phyloP scores from a whole-genome alignment of 305 asterid genomes.

The Lippia alba region DNA sequence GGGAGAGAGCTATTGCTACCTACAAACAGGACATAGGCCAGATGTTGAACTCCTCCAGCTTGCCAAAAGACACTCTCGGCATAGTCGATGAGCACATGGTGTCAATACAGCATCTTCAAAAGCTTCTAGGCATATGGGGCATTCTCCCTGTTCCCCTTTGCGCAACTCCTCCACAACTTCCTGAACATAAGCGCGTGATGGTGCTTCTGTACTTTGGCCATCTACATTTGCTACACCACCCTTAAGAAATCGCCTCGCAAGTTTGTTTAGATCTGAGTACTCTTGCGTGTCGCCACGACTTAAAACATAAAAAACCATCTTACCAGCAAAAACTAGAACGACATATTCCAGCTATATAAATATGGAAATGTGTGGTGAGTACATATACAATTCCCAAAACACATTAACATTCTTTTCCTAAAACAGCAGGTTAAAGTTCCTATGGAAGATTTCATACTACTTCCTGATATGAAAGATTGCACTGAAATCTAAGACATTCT shows the following conservation, averaged over 20 bases:
- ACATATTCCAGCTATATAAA: not conserved
- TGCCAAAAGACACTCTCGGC: constrained; percentile 96
- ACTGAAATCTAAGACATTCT: constrained; percentile 5
- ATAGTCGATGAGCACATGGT: constrained; percentile 96
- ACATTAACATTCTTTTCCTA: constrained; percentile 4
- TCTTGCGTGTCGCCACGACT: constrained; percentile 99
- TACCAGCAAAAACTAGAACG: constrained; percentile 36
- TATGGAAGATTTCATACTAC: not conserved
- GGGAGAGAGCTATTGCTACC: constrained; percentile 57
- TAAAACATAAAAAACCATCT: constrained; percentile 41
- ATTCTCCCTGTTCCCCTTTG: constrained; percentile 92
- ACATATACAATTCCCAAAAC: not conserved
- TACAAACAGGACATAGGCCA: constrained; percentile 99
- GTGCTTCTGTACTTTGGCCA: constrained; percentile 63
- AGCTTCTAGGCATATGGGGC: constrained; percentile 98
- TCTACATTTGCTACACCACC: constrained; percentile 60
- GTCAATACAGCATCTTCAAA: constrained; percentile 99
- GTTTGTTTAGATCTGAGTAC: constrained; percentile 89
- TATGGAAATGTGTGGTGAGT: constrained; percentile 3
- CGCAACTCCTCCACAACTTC: constrained; percentile 92
- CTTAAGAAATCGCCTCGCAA: constrained; percentile 83
- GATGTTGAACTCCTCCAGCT: constrained; percentile 86
- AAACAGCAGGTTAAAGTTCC: constrained; percentile 1
- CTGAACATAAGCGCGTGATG: constrained; percentile 86
- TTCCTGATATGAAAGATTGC: constrained; percentile 14